Evolutionary conservation across 2,329 filamentous ascomycete genomes (phyloP), one percentile per base, ranked within the genome.

Genomic region (Hymenoscyphus scutula): DNA sequence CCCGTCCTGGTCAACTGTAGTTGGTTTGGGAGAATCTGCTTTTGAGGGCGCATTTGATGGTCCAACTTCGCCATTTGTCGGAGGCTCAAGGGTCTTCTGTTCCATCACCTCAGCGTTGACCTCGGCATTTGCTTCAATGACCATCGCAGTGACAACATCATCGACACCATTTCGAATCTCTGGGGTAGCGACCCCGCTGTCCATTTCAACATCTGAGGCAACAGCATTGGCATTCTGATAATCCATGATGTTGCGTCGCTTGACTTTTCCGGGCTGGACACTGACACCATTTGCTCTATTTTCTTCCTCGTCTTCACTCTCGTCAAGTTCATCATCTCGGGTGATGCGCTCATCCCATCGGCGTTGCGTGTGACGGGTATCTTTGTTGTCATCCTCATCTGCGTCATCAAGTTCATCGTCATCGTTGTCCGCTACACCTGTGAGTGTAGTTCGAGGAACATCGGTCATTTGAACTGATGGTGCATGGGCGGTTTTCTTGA

Each of bases 391-490:
- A 67, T 97, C 93, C 59, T 92, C 91, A 66, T 98, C 93, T 1
- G 91, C 74, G 66, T 89, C 85, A 63, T 89, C 84, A 6, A 87
- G 76, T 68, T 86, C 84, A 11, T 83, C 86, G 54, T 89, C 86
- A 67, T 89, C 86, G 63, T 89, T 86, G 58, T 89, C 86, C 0
- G 85, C 83, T 77, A 87, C 85, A 32, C 84, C 83, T 34, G 81
- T 82, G 37, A 89, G 78, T 1, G 84, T 83, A 60, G 84, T 82
- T 19, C 86, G 82, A 3, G 86, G 86, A 5, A 88, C 82, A 68
- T 96, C 90, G 66, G 91, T 89, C 85, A 97, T 90, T 76, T 97
- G 92, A 23, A 97, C 92, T 23, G 92, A 97, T 1, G 95, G 95
- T 0, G 89, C 91, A 37, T 90, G 89, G 51, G 91, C 86, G 30